Percentiles rank a stretch among this genome's conserved stretches.
Conservation (phyloP, 179 eudicot species). For the Beta macrorhiza region DNA sequence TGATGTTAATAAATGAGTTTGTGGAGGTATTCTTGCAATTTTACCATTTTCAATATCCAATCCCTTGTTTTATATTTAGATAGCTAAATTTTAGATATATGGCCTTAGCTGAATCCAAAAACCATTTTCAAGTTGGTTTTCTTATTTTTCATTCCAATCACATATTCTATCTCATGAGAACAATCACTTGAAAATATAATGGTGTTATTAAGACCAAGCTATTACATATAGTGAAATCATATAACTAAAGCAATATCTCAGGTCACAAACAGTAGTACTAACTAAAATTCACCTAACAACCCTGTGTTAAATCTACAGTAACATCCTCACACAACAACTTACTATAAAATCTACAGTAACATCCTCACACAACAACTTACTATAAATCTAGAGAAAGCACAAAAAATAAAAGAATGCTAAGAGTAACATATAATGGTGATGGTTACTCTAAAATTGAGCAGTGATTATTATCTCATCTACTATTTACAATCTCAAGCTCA, state of each 20-base stretch:
- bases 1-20: no score
- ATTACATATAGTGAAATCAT: not conserved
- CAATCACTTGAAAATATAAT: not conserved
- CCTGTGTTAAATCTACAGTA: conserved; percentile 12
- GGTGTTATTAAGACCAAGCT: not conserved
- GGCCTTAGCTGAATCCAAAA: not conserved
- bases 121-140: no score
- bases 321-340: conserved; percentile 1
- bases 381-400: not conserved
- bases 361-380: not conserved
- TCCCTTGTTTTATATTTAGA: no score
- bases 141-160: no score
- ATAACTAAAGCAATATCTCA: not conserved
- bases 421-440: conserved; percentile 4
- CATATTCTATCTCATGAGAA: no score
- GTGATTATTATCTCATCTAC: conserved; percentile 22
- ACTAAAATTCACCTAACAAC: conserved; percentile 12
- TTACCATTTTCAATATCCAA: no score
- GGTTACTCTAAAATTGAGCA: not conserved
- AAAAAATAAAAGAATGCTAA: conserved; percentile 9
- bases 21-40: no score
- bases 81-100: no score
- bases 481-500: conserved; percentile 34
- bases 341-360: conserved; percentile 13
- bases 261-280: not conserved